Conservation (phyloP, 2,329 filamentous ascomycete genomes). For the Xylaria sp. region DNA sequence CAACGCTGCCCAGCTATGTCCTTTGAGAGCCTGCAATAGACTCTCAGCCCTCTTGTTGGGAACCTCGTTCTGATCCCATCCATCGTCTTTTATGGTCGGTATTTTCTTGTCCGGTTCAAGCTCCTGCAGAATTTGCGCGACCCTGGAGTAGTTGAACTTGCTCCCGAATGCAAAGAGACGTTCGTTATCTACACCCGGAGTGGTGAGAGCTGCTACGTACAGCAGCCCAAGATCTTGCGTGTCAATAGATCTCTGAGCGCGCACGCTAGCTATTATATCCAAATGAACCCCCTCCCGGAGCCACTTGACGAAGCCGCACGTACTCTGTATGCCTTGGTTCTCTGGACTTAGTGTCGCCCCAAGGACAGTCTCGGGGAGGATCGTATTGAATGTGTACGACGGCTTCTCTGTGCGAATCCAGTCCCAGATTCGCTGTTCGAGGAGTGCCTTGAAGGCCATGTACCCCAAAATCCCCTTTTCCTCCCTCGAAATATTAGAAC, state of each 20-base stretch:
- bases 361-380: constrained; percentile 49
- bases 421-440: constrained; percentile 50
- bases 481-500: constrained; percentile 29
- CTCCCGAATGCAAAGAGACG: constrained; percentile 48
- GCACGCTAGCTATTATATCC: constrained; percentile 38
- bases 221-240: constrained; percentile 46
- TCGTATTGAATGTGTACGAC: constrained; percentile 47
- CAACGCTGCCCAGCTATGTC: constrained; percentile 46
- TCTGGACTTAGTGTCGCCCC: constrained; percentile 46
- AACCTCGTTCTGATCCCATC: constrained; percentile 48
- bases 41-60: constrained; percentile 45
- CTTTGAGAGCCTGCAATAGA: constrained; percentile 44
- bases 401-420: constrained; percentile 48
- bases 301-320: constrained; percentile 48
- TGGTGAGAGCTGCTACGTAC: constrained; percentile 48
- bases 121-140: constrained; percentile 45
- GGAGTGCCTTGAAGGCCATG: constrained; percentile 49
- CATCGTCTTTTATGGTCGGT: constrained; percentile 39
- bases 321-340: constrained; percentile 47
- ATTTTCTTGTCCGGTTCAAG: constrained; percentile 46
- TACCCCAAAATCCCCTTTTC: constrained; percentile 44
- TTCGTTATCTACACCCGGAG: constrained; percentile 45
- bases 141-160: constrained; percentile 47
- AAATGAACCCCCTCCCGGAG: constrained; percentile 45
- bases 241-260: constrained; percentile 49